Evolutionary conservation across 2,329 filamentous ascomycete species (phyloP).

Genomic region (Triangularia verruculosa): DNA sequence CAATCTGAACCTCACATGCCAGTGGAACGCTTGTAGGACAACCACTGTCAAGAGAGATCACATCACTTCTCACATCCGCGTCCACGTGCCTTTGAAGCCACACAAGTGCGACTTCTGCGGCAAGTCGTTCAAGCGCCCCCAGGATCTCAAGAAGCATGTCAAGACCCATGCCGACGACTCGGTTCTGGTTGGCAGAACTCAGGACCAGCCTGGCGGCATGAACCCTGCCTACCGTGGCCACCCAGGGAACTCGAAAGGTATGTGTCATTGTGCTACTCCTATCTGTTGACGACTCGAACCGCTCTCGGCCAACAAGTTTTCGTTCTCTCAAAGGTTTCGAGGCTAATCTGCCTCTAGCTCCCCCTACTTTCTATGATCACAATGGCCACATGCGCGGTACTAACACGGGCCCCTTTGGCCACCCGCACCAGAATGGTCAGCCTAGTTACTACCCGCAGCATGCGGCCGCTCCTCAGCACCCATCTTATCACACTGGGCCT

Average conservation of each 20-base stretch:
- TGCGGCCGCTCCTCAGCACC: constrained; percentile 37
- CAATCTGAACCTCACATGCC: constrained; percentile 94
- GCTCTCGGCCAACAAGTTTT: constrained; percentile 13
- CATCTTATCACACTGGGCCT: constrained; percentile 52
- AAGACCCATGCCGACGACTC: constrained; percentile 98
- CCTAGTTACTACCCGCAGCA: constrained; percentile 60
- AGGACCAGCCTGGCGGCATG: constrained; percentile 52
- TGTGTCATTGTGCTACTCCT: constrained; percentile 29
- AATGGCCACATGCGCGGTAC: constrained; percentile 58
- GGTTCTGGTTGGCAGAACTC: constrained; percentile 56
- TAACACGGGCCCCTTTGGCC: constrained; percentile 50
- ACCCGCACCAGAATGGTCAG: constrained; percentile 55
- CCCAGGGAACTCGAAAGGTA: constrained; percentile 52
- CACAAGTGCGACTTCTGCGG: constrained; percentile 99
- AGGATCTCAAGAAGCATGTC: constrained; percentile 99
- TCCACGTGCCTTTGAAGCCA: constrained; percentile 97
- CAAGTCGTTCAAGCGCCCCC: constrained; percentile 98
- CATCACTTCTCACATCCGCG: constrained; percentile 97
- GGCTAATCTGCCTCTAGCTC: constrained; percentile 47
- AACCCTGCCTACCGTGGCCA: constrained; percentile 51
- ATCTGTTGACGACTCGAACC: constrained; percentile 3
- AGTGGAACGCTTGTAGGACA: constrained; percentile 94
- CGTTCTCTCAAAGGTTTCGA: constrained; percentile 26
- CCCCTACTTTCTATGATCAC: constrained; percentile 63
- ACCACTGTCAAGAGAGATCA: constrained; percentile 98